Evolutionary conservation across 2,329 filamentous ascomycete genomes (phyloP), one percentile per base, ranked within the genome.

Genomic region (Onygenales sp.): DNA sequence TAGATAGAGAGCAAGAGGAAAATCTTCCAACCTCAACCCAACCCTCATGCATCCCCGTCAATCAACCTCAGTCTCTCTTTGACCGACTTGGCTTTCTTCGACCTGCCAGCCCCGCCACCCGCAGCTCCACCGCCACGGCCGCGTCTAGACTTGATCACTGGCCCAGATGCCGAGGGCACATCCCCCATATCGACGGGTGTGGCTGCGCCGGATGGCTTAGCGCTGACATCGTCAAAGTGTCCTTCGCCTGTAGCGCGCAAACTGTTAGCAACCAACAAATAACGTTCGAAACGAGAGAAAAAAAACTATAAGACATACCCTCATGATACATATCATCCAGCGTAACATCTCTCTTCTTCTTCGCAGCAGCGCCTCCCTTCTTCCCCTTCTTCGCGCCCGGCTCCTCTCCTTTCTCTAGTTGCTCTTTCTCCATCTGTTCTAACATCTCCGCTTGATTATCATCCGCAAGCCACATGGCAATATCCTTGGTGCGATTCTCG

Each of bases 291-390:
- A 56, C 42, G 46, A n/a, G 36, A 43, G 36, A 31, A 17, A 36
- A 50, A 44, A 8, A 45, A 10, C 11, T 5, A 27, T 43, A 39
- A 31, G n/a, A 74, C 88, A 84, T 70, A 95, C 93, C 93, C 79
- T 98, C 93, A 69, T 98, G 93, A 74, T 98, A 98, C 88, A 98
- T 90, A 67, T 96, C 92, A 69, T 97, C 93, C 70, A 97, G 74
- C 64, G 78, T 83, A 58, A 84, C 73, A 67, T 84, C 81, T 52
- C 70, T 70, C 69, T 72, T 71, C 69, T 75, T 79, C 62, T 86
- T 92, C 49, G 69, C 70, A n/a, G 70, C 70, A 42, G 74, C 70
- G 7, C 43, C 17, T 7, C 43, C 43, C 13, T 47, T 47, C 60
- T 75, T 77, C 56, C 79, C 79, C 54, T 80, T 83, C 46, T 71